phyloP scores from a whole-genome alignment of 257 asterid genomes.

The Salvia hispanica region DNA sequence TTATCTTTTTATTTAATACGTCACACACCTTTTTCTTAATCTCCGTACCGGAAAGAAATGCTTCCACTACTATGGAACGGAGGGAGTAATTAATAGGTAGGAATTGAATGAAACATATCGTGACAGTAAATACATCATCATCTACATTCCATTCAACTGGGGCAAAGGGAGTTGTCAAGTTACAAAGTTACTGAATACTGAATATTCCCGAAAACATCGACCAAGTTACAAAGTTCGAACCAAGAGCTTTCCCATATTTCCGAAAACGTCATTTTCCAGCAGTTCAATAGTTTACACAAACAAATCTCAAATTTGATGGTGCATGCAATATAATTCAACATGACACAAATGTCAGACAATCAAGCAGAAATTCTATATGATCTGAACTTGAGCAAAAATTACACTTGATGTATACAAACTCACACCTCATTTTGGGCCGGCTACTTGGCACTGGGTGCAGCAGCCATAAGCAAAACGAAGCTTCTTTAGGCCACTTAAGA shows the following conservation, averaged over 20 bases:
- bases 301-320: conserved; percentile 1
- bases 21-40: no score
- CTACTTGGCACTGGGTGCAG: conserved; percentile 85
- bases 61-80: no score
- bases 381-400: background rate
- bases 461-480: conserved; percentile 94
- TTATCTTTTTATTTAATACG: no score
- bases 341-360: background rate
- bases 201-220: no score
- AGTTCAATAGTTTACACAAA: background rate
- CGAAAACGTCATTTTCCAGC: background rate
- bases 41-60: no score
- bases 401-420: conserved; percentile 9
- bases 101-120: background rate
- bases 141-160: background rate
- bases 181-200: no score
- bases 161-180: background rate
- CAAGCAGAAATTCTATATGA: background rate
- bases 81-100: conserved; percentile 1
- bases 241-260: background rate
- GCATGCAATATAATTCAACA: background rate
- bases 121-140: background rate
- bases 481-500: conserved; percentile 96
- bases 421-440: conserved; percentile 86
- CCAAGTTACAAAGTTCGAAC: background rate